phyloP scores from a whole-genome alignment of 139 green algal species.

The Auxenochlorella protothecoides region DNA sequence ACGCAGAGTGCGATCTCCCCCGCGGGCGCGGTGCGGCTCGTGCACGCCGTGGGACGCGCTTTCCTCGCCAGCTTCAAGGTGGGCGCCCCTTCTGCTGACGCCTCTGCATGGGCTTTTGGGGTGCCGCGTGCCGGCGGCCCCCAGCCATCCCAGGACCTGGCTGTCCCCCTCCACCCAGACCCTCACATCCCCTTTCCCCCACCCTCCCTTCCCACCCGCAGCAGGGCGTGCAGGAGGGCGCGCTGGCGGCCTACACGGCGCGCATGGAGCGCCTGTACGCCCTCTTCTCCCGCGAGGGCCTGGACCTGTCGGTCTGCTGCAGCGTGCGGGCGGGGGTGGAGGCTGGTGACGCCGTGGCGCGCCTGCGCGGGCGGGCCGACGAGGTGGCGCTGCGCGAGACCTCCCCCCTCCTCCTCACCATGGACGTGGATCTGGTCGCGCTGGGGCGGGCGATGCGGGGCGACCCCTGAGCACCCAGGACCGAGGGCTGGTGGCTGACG shows the following conservation, averaged over 20 bases:
- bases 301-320: slow-evolving; percentile 51
- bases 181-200: slow-evolving; percentile 4
- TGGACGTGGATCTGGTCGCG: slow-evolving; percentile 36
- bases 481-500: too few relatives aligned
- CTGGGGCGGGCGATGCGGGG: slow-evolving; percentile 25
- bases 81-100: neutral
- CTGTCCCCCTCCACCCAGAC: neutral
- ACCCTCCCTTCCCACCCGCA: neutral
- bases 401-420: slow-evolving; percentile 25
- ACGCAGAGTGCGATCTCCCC: slow-evolving; percentile 33
- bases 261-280: slow-evolving; percentile 14
- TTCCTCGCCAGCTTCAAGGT: slow-evolving; percentile 41
- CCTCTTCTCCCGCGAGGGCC: slow-evolving; percentile 38
- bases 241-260: slow-evolving; percentile 1
- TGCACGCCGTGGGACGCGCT: slow-evolving; percentile 40
- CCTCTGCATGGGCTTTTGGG: neutral
- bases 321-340: slow-evolving; percentile 15
- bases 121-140: too few relatives aligned
- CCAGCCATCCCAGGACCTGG: too few relatives aligned
- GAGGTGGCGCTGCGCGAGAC: slow-evolving; percentile 22
- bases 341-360: slow-evolving; percentile 19
- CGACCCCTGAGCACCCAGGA: slow-evolving; percentile 2
- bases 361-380: slow-evolving; percentile 21
- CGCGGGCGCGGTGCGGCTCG: slow-evolving; percentile 40
- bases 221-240: neutral